Base-by-base conservation (phyloP, 2,329 filamentous ascomycete genomes). In the Pseudocercospora cruenta region DNA sequence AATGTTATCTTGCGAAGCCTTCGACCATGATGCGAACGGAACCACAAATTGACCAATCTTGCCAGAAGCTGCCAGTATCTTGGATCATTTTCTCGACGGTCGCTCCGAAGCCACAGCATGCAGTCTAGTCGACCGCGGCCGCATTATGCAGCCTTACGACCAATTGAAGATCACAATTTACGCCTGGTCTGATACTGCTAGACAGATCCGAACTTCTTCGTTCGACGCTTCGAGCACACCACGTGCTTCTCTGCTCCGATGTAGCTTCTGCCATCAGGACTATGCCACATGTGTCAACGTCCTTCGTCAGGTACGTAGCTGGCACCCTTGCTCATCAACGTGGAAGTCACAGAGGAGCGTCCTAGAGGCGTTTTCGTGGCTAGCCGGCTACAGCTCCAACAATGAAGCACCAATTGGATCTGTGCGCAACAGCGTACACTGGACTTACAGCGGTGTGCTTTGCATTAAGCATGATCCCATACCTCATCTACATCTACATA, bases 101-200 rank as follows among this genome's bases (percentile, higher is more conserved):
- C 31, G 33, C 55, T 51, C 58, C 58, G 58, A 60, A 60, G 58
- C 58, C 58, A 60, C 43, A 49, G 21, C 43, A 51, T 60, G 58
- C 58, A 31, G 22, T 21, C 58, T 39, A 43, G 33, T 28, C 12
- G 57, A 59, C 57, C 57, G 57, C 57, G 12, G 57, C 33, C 33
- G 22, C 33, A 43, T 47, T 21, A 16, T 59, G 57, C 33, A 59
- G 57, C 57, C 39, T 26, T 22, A 14, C 21, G 33, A 45, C 57
- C 57, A 59, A 43, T 59, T 4, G n/a, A n/a, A 12, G 4, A 7
- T 47, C 33, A 28, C 28, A 19, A 16, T 47, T 14, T 45, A 24
- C 33, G 57, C 57, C 57, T 43, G 33, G 57, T 36, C 22, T 22
- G 31, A 19, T 59, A 28, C 39, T 59, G 39, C 57, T n/a, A 22